Evolutionary conservation across 2,329 filamentous ascomycete species (phyloP).

Genomic region (Parastagonospora avenae): DNA sequence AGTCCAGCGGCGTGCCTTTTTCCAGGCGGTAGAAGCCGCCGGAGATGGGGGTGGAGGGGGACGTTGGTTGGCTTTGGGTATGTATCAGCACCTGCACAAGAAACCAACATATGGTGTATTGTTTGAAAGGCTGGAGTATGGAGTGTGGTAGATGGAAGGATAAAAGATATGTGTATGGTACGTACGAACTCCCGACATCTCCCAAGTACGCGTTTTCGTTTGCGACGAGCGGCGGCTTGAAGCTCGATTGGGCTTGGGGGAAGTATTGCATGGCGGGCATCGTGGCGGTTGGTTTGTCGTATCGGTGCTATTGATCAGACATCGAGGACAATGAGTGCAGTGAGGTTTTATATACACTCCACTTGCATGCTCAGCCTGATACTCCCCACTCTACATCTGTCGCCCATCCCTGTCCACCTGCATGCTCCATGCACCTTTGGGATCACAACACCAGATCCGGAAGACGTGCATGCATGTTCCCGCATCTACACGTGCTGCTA

Average conservation of each 20-base stretch:
- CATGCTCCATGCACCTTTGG: too few relatives aligned
- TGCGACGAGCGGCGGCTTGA: conserved; percentile 68
- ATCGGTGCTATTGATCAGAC: too few relatives aligned
- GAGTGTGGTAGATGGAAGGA: not conserved
- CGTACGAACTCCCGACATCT: conserved; percentile 63
- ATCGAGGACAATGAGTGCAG: too few relatives aligned
- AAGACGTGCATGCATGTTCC: too few relatives aligned
- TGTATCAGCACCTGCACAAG: not conserved
- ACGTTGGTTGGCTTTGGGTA: conserved; percentile 55
- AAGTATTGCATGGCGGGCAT: conserved; percentile 56
- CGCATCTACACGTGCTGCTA: too few relatives aligned
- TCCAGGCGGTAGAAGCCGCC: conserved; percentile 70
- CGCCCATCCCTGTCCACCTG: too few relatives aligned
- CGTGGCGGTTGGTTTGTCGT: not conserved
- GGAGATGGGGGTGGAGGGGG: conserved; percentile 65
- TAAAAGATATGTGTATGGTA: not conserved
- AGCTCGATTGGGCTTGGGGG: conserved; percentile 62
- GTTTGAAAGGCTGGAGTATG: conserved; percentile 8
- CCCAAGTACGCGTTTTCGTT: conserved; percentile 72
- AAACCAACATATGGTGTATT: too few relatives aligned
- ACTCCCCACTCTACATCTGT: too few relatives aligned
- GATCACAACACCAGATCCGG: too few relatives aligned
- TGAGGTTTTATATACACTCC: too few relatives aligned
- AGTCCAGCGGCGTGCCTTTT: conserved; percentile 69
- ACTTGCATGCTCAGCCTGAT: too few relatives aligned